Evolutionary conservation across 2,329 filamentous ascomycete species (phyloP).

Genomic region (Elsinoe arachidis): DNA sequence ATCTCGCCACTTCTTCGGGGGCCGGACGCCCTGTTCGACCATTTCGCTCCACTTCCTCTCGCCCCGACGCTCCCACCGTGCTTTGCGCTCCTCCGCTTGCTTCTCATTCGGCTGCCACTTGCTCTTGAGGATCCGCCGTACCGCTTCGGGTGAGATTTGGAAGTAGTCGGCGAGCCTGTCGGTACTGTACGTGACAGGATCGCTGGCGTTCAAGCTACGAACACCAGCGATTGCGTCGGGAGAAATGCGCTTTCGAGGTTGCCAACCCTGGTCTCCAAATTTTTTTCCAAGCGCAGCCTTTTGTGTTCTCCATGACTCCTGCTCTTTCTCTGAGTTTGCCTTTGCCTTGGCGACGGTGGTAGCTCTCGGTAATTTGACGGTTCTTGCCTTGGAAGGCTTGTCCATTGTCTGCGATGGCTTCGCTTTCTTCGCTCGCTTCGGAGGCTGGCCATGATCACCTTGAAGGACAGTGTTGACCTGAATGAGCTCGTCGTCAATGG

Average conservation of each 20-base stretch:
- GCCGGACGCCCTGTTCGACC: conserved; percentile 45
- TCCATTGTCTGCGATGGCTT: not conserved
- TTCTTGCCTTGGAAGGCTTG: not conserved
- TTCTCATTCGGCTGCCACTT: conserved; percentile 58
- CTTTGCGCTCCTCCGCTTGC: conserved; percentile 35
- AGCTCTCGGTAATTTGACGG: too few species aligned
- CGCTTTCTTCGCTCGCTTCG: not conserved
- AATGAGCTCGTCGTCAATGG: not conserved
- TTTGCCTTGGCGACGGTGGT: not conserved
- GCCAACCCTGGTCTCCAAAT: conserved; percentile 68
- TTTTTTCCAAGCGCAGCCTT: conserved; percentile 69
- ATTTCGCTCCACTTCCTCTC: conserved; percentile 41
- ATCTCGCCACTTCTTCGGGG: conserved; percentile 45
- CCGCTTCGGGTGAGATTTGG: conserved; percentile 75
- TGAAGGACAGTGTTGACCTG: not conserved
- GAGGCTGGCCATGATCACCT: not conserved
- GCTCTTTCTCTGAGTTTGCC: not conserved
- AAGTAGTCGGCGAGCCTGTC: conserved; percentile 67
- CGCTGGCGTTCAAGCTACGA: conserved; percentile 66
- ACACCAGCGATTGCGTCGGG: conserved; percentile 90
- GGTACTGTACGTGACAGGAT: conserved; percentile 70
- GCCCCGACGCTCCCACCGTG: conserved; percentile 41
- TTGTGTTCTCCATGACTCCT: conserved; percentile 61
- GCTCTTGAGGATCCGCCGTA: conserved; percentile 74
- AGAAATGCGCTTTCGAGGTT: conserved; percentile 75